Conservation (phyloP, 164 flowering plant species). For the Protea cynaroides region DNA sequence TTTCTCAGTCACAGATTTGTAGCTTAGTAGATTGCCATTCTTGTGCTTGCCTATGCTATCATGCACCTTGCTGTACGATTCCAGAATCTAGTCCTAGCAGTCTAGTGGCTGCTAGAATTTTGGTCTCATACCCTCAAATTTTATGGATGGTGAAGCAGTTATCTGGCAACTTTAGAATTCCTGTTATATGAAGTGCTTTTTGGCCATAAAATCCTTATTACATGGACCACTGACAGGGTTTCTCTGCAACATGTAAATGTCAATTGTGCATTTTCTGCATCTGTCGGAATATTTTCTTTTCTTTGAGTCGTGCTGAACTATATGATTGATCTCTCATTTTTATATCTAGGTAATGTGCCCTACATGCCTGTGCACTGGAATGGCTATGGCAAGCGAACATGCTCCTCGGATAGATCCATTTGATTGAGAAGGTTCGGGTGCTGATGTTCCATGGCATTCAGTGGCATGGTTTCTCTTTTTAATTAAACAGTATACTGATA, state of each 20-base stretch:
- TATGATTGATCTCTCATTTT: not conserved
- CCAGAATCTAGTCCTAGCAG: not conserved
- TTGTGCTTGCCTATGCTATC: not conserved
- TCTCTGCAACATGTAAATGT: not conserved
- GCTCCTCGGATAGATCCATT: conserved; percentile 95
- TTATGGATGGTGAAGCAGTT: no score
- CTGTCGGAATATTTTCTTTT: not conserved
- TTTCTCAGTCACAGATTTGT: no score
- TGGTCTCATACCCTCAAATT: no score
- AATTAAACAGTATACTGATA: no score
- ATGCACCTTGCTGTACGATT: not conserved
- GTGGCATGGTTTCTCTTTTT: not conserved
- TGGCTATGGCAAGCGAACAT: conserved; percentile 99
- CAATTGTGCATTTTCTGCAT: not conserved
- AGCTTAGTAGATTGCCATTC: no score
- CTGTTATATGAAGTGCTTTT: not conserved
- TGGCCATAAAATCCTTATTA: not conserved
- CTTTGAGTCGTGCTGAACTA: not conserved
- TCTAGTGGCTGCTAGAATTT: not conserved
- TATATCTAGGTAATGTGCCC: conserved; percentile 86
- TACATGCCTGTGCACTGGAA: conserved; percentile 92
- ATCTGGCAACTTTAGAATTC: no score
- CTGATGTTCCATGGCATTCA: no score
- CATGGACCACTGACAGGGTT: not conserved
- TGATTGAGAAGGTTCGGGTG: conserved; percentile 29